Evolutionary conservation across 163 green algal genomes (phyloP), one percentile per base, ranked within the genome.

Genomic region (Chloroidium sp.): DNA sequence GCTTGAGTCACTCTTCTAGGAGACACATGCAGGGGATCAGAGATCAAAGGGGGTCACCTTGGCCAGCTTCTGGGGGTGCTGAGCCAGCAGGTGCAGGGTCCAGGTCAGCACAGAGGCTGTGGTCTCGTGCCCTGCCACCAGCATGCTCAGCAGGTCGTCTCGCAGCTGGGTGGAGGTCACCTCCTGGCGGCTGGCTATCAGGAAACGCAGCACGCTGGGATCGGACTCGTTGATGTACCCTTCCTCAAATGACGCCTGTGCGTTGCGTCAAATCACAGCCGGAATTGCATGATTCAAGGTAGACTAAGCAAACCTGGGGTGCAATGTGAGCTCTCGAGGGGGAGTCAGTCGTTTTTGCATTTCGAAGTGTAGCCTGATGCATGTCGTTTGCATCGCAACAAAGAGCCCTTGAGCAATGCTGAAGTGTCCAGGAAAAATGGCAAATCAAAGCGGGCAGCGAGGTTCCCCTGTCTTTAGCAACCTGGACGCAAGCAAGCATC

Each of bases 61-160:
- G 62, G 84, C 84, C 91, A 97, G 92, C 80, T 90, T 89, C 1
- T 94, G 88, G 0, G 93, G 94, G 86, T 97, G 94, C 36, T 92
- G 76, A 0, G 89, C 90, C 76, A 99, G 91, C 76, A 98, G 85
- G 88, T 98, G 97, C 58, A 97, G 81, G 2, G 95, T 98, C 96
- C 96, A 99, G 0, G 96, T 99, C 3, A 99, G 92, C 67, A 93
- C 96, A 13, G 87, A 95, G 80, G 87, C 96, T 1, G 96, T 99
- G 14, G 96, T 99, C 86, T 99, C 96, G 81, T 99, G 96, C 3
- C 96, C 96, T 13, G 96, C 96, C 78, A 99, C 96, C 82, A 99
- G 90, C 95, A 99, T 98, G 62, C 90, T 96, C 83, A 99, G 91
- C 88, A 99, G 89, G 84, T 99, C 96, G 87, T 99, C 96, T 0